These are phyloP conservation scores for Noccaea caerulescens DNA, from an alignment of 345 rosid species.

Conservation along the genomic window DNA sequence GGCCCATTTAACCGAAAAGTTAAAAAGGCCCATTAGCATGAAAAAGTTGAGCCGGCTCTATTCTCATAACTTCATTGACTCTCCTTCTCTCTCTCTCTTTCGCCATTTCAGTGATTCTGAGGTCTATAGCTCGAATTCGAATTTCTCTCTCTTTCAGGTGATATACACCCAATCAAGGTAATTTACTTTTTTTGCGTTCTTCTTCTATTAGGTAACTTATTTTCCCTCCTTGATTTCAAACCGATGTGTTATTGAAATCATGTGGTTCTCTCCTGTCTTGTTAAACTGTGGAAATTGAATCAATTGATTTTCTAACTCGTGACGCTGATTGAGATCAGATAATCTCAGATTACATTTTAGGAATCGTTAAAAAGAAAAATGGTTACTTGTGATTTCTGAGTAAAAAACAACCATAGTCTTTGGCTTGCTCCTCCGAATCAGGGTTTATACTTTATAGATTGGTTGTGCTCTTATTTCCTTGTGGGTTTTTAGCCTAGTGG, in stretches of 20 bases:
- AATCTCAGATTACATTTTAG: background rate
- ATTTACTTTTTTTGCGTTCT: background rate
- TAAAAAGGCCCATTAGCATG: conserved; percentile 12
- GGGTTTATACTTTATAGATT: conserved; percentile 1
- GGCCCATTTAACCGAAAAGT: conserved; percentile 19
- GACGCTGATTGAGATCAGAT: conserved; percentile 13
- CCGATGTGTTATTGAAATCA: background rate
- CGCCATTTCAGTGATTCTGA: conserved; percentile 15
- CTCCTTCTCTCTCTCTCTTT: background rate
- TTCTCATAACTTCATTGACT: background rate
- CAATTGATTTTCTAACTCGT: background rate
- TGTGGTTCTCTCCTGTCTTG: background rate
- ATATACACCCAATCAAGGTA: conserved; percentile 23
- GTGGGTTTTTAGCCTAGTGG: conserved; percentile 1
- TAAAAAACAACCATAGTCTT: background rate
- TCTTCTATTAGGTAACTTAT: background rate
- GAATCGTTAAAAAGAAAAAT: background rate
- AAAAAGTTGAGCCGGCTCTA: conserved; percentile 24
- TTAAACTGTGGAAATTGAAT: conserved; percentile 7
- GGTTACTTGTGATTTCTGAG: too few species aligned
- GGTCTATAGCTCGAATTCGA: background rate
- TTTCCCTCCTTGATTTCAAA: background rate
- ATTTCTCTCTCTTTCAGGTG: background rate
- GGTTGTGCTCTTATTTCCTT: conserved; percentile 5
- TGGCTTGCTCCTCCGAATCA: background rate